Evolutionary conservation across 2,329 filamentous ascomycete genomes (phyloP), one percentile per base, ranked within the genome.

Genomic region (Aspergillus novofumigatus): DNA sequence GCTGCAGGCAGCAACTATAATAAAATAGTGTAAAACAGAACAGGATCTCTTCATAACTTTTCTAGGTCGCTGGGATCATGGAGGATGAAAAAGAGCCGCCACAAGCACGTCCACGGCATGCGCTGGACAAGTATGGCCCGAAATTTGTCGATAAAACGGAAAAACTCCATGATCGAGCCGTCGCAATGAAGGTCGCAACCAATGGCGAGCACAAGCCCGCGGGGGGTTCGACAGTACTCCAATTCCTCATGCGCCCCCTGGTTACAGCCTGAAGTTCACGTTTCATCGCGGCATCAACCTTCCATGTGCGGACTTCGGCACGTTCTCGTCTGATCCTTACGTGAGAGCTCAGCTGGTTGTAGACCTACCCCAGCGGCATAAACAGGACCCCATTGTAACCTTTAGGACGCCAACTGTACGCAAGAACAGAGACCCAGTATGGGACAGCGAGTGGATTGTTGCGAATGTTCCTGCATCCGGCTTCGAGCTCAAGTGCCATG

Each of bases 381-480:
- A 93, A 72, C 90, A 96, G 69, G 92, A 97, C 68, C 89, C 92
- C 0, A 81, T 85, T 23, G 77, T 96, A 32, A 80, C 80, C 23
- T 84, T 90, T 69, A 86, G 93, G 49, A 96, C 91, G 0, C 85
- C 82, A 0, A 97, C 93, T 0, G 75, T 92, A 35, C 84, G 89
- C 56, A 84, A 82, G 62, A 87, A 83, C 44, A 87, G 85, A 1
- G 83, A 92, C 65, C 92, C 93, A 0, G 80, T 78, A 50, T 97
- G 93, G 93, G 82, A 96, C 50, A 85, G 87, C 41, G 83, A 91
- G 59, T 97, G 93, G 93, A 81, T 91, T 23, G 88, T 97, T 25
- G 91, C 90, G 59, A 95, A 96, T 64, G 83, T 97, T 1, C 92
- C 93, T 0, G 79, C 86, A 0, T 85, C 83, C 0, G 92, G 92